These are phyloP conservation scores for Penicillium canariense DNA, from an alignment of 495 filamentous ascomycete species.

Conservation along the genomic window DNA sequence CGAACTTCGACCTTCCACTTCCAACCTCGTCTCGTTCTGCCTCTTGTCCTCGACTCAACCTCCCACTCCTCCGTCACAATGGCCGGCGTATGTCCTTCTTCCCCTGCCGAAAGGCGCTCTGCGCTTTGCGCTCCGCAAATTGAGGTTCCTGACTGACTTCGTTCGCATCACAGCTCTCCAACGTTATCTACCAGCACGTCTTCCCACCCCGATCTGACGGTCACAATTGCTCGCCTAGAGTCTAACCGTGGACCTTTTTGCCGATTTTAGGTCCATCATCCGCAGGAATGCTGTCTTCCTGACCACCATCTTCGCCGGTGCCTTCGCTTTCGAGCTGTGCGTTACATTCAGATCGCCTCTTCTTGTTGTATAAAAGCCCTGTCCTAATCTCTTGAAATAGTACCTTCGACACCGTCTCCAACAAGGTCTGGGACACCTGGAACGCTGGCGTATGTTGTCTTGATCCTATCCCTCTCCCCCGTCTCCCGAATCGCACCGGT, in stretches of 20 bases:
- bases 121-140: not conserved
- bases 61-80: slow-evolving; percentile 44
- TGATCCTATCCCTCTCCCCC: not conserved
- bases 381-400: slow-evolving; percentile 46
- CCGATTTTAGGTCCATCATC: slow-evolving; percentile 67
- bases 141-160: slow-evolving; percentile 31
- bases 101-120: not conserved
- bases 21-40: slow-evolving; percentile 9
- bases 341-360: slow-evolving; percentile 30
- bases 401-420: slow-evolving; percentile 69
- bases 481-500: not conserved
- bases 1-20: slow-evolving; percentile 29
- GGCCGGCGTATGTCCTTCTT: slow-evolving; percentile 43
- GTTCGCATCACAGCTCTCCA: slow-evolving; percentile 47
- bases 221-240: slow-evolving; percentile 14
- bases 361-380: slow-evolving; percentile 8
- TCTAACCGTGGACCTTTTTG: slow-evolving; percentile 23
- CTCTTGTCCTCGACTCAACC: slow-evolving; percentile 4
- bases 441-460: slow-evolving; percentile 78
- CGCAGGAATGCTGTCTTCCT: slow-evolving; percentile 84
- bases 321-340: slow-evolving; percentile 94
- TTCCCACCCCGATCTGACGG: slow-evolving; percentile 24
- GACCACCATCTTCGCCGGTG: slow-evolving; percentile 75
- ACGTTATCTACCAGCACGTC: slow-evolving; percentile 80
- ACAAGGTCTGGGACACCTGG: slow-evolving; percentile 81